Percentiles rank a stretch among this genome's conserved stretches.
Evolutionary conservation across 805 yeast genomes (phyloP).

Genomic region (Yamadazyma insecticola): DNA sequence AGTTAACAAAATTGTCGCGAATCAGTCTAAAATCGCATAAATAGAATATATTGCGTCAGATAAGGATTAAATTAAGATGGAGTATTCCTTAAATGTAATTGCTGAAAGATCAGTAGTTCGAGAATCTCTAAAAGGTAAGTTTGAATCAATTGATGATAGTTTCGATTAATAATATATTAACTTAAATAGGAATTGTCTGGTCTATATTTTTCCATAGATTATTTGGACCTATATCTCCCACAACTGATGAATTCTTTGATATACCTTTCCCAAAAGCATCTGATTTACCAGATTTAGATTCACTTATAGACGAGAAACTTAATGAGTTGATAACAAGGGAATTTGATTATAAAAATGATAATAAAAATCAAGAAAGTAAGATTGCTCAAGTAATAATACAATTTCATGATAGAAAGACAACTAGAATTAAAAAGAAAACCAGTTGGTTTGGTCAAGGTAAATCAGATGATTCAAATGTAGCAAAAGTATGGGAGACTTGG

Average conservation of each 20-base stretch:
- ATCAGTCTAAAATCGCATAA: background rate
- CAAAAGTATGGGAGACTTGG: slow-evolving; percentile 71
- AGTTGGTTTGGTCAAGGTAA: slow-evolving; percentile 51
- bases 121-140: slow-evolving; percentile 52
- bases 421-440: slow-evolving; percentile 35
- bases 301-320: slow-evolving; percentile 33
- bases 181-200: slow-evolving; percentile 51
- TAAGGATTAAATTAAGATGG: slow-evolving; percentile 30
- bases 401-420: slow-evolving; percentile 34
- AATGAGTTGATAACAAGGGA: slow-evolving; percentile 25
- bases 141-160: background rate
- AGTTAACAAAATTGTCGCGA: background rate
- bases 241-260: slow-evolving; percentile 50
- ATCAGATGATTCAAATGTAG: slow-evolving; percentile 28
- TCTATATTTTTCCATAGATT: slow-evolving; percentile 65
- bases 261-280: slow-evolving; percentile 54
- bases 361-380: slow-evolving; percentile 4
- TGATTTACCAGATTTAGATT: slow-evolving; percentile 46
- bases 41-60: background rate
- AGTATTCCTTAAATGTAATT: slow-evolving; percentile 41
- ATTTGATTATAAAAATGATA: slow-evolving; percentile 14
- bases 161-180: slow-evolving; percentile 7
- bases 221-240: slow-evolving; percentile 60
- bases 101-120: slow-evolving; percentile 51
- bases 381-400: slow-evolving; percentile 31